Percentiles rank a stretch among this genome's conserved stretches.
Evolutionary conservation across 2,329 filamentous ascomycete genomes (phyloP).

Genomic region (Colletotrichum eleusines): DNA sequence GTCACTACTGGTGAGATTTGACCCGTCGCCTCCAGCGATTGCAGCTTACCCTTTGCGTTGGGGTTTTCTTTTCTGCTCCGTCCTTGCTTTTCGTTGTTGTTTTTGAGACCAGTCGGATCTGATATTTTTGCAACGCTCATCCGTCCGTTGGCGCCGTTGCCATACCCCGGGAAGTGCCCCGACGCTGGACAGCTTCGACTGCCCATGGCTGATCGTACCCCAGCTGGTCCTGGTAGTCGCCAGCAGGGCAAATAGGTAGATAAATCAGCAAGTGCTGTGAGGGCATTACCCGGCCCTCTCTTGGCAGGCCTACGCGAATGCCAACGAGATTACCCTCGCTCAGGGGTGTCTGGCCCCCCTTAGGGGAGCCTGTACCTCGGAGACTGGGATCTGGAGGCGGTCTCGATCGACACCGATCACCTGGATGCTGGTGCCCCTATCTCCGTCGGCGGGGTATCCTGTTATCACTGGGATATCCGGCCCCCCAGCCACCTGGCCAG

Average conservation of each 20-base stretch:
- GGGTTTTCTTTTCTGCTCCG: neutral
- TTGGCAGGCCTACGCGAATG: neutral
- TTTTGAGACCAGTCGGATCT: constrained; percentile 33
- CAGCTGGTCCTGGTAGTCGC: neutral
- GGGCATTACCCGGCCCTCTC: neutral
- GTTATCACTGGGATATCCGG: constrained; percentile 18
- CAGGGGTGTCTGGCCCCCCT: neutral
- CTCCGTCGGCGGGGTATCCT: constrained; percentile 9
- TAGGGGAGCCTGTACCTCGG: constrained; percentile 25
- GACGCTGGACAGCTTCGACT: constrained; percentile 28
- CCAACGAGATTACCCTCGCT: neutral
- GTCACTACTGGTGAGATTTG: constrained; percentile 39
- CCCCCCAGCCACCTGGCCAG: constrained; percentile 22
- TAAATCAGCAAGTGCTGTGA: constrained; percentile 10
- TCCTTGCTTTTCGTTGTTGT: constrained; percentile 1
- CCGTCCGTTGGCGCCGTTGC: constrained; percentile 15
- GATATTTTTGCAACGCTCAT: constrained; percentile 21
- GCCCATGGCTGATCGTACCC: constrained; percentile 8
- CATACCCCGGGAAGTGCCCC: neutral
- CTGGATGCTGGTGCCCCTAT: constrained; percentile 39
- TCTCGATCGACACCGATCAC: constrained; percentile 39
- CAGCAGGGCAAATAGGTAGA: constrained; percentile 4
- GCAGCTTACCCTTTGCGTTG: neutral
- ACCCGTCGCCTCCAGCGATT: constrained; percentile 28
- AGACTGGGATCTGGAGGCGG: constrained; percentile 27